These are phyloP conservation scores for Austroboletus eburneus DNA, from an alignment of 768 basidiomycete genomes.

Conservation along the genomic window DNA sequence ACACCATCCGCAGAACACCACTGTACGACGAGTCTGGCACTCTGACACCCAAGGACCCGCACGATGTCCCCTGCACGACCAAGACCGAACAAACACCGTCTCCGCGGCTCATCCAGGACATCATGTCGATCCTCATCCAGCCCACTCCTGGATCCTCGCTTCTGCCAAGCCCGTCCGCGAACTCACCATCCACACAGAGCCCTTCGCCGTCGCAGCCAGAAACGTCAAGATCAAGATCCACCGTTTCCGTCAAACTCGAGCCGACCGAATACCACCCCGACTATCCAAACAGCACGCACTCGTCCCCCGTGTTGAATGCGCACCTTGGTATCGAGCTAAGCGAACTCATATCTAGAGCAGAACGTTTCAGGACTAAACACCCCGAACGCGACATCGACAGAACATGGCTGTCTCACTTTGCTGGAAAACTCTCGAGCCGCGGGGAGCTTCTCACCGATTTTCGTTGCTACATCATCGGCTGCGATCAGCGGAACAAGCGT, in stretches of 20 bases:
- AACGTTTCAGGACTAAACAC: conserved; percentile 49
- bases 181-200: background rate
- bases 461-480: conserved; percentile 65
- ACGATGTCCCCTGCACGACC: background rate
- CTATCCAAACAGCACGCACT: conserved; percentile 1
- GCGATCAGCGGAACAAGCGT: conserved; percentile 65
- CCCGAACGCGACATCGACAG: conserved; percentile 59
- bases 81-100: conserved; percentile 19
- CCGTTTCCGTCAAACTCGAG: no score
- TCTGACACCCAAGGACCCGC: background rate
- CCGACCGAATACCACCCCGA: background rate
- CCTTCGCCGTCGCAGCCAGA: background rate
- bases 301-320: conserved; percentile 58
- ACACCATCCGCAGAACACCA: conserved; percentile 27
- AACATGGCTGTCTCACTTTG: conserved; percentile 62
- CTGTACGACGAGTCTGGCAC: background rate
- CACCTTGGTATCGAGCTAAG: conserved; percentile 55
- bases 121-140: conserved; percentile 27
- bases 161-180: conserved; percentile 3
- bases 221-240: no score
- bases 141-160: conserved; percentile 13
- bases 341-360: conserved; percentile 53
- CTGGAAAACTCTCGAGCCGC: conserved; percentile 55
- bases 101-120: conserved; percentile 28
- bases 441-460: conserved; percentile 59